Conservation (phyloP, 2,329 filamentous ascomycete genomes). For the Ophiostoma sp. region DNA sequence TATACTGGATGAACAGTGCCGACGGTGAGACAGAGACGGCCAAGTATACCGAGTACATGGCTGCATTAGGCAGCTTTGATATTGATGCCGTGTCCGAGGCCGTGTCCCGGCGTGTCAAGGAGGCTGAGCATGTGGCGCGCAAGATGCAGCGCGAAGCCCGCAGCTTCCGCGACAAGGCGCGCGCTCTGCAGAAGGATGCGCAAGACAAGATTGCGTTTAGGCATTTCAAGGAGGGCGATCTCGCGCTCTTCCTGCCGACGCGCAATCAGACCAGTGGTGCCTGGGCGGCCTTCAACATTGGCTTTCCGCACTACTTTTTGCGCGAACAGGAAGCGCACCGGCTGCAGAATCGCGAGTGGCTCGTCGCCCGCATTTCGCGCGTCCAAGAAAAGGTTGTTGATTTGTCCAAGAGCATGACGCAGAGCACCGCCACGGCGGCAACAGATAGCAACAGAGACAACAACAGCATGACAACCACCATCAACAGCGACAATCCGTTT, state of each 20-base stretch:
- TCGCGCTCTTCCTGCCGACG: constrained; percentile 90
- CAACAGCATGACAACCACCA: constrained; percentile 51
- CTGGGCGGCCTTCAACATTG: constrained; percentile 98
- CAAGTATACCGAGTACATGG: constrained; percentile 70
- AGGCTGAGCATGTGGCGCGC: constrained; percentile 85
- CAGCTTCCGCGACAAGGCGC: constrained; percentile 80
- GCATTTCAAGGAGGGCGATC: constrained; percentile 92
- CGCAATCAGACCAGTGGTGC: constrained; percentile 89
- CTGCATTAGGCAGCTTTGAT: constrained; percentile 71
- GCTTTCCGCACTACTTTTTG: constrained; percentile 93
- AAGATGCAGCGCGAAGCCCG: constrained; percentile 90
- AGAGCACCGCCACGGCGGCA: constrained; percentile 10
- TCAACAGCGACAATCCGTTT: constrained; percentile 73
- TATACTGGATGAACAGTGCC: constrained; percentile 75
- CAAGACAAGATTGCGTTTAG: constrained; percentile 95
- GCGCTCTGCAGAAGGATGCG: constrained; percentile 72
- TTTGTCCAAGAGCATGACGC: constrained; percentile 67
- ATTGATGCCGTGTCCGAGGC: constrained; percentile 79
- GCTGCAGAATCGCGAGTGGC: constrained; percentile 80
- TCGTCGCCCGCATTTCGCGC: constrained; percentile 87
- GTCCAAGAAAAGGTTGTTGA: constrained; percentile 93
- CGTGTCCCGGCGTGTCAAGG: constrained; percentile 82
- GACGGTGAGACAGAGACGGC: constrained; percentile 62
- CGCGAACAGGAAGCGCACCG: constrained; percentile 87
- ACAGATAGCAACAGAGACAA: constrained; percentile 18